These are phyloP conservation scores for Cicer cuneatum DNA, from an alignment of 306 rosid species.

Conservation along the genomic window DNA sequence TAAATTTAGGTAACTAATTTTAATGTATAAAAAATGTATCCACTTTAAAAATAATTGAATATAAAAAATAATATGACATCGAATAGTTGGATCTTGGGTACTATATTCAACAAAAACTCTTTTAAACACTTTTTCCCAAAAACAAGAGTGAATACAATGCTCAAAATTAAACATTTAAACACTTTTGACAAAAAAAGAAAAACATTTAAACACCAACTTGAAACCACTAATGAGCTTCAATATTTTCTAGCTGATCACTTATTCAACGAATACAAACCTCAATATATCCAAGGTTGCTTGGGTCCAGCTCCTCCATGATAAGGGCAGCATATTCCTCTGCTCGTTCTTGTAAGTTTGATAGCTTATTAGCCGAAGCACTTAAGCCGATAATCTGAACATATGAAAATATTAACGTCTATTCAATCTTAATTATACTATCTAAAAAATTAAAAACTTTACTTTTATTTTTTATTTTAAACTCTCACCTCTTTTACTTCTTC, in stretches of 20 bases:
- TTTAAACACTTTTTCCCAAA: too few relatives aligned
- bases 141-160: too few relatives aligned
- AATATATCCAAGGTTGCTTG: conserved; percentile 71
- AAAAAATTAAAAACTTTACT: too few relatives aligned
- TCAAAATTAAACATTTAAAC: not conserved
- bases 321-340: conserved; percentile 90
- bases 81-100: too few relatives aligned
- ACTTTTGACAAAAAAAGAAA: too few relatives aligned
- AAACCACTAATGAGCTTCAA: not conserved
- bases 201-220: not conserved
- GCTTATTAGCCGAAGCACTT: conserved; percentile 83
- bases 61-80: too few relatives aligned
- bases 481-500: conserved; percentile 86
- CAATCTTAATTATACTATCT: too few relatives aligned
- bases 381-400: conserved; percentile 64
- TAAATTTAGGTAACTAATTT: too few relatives aligned
- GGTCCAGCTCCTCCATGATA: conserved; percentile 94
- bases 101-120: too few relatives aligned
- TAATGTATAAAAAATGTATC: too few relatives aligned
- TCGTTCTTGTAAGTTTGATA: conserved; percentile 75
- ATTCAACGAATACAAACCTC: conserved; percentile 55
- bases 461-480: too few relatives aligned
- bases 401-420: not conserved
- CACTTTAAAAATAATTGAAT: too few relatives aligned
- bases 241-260: not conserved